A percentile compares a stretch with the other conserved stretches of the same genome.
These are phyloP conservation scores for Cytospora piceae DNA, from an alignment of 2,329 filamentous ascomycete species.

Conservation along the genomic window DNA sequence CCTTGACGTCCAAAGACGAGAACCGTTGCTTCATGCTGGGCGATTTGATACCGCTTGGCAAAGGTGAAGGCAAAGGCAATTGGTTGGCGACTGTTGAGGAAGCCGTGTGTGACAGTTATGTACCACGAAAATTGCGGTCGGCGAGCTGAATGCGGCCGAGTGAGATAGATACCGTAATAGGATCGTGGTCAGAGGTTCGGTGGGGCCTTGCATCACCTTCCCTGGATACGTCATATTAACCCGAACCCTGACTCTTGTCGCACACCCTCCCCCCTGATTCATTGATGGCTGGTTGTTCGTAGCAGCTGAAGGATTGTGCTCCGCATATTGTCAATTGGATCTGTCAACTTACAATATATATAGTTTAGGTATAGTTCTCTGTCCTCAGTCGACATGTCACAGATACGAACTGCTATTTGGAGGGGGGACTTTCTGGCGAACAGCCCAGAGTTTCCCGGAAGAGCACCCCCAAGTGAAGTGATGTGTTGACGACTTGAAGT, in stretches of 20 bases:
- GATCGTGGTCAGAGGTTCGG: constrained; percentile 2
- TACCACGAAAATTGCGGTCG: constrained; percentile 21
- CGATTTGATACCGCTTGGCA: background rate
- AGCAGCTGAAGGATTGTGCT: too few relatives aligned
- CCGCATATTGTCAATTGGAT: too few relatives aligned
- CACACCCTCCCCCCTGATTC: background rate
- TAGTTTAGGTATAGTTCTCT: too few relatives aligned
- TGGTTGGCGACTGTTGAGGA: background rate
- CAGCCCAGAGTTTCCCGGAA: background rate
- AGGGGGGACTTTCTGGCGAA: too few relatives aligned
- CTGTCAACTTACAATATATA: too few relatives aligned
- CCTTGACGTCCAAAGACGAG: constrained; percentile 78
- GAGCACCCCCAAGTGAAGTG: background rate
- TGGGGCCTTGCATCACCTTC: constrained; percentile 18
- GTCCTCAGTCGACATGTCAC: too few relatives aligned
- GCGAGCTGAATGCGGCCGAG: constrained; percentile 17
- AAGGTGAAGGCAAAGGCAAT: background rate
- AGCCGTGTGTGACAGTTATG: background rate
- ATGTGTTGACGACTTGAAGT: background rate
- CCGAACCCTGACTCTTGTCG: background rate
- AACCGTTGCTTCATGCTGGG: constrained; percentile 75
- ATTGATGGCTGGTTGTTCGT: background rate
- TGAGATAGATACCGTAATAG: background rate
- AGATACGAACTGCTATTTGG: too few relatives aligned
- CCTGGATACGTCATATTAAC: constrained; percentile 14